Conservation (phyloP, 2,329 filamentous ascomycete genomes). For the Didymella pomorum region DNA sequence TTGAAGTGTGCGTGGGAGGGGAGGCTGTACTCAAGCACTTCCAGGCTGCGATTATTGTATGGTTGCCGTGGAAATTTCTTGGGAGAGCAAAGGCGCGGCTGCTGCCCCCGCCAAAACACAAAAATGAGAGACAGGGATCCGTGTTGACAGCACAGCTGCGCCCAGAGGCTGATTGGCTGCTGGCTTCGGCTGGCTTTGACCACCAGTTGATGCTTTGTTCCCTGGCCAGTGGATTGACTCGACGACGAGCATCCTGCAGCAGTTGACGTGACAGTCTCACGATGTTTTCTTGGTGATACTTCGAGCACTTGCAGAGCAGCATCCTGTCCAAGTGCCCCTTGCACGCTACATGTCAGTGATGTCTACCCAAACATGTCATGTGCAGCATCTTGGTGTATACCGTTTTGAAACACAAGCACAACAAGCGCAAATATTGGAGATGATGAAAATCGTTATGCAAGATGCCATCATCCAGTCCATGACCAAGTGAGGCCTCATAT, state of each 20-base stretch:
- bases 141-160: conserved; percentile 14
- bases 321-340: background rate
- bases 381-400: background rate
- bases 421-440: background rate
- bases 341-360: background rate
- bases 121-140: conserved; percentile 20
- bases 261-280: background rate
- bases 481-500: conserved; percentile 6
- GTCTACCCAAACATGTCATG: background rate
- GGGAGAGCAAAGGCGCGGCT: conserved; percentile 10
- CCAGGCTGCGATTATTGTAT: conserved; percentile 11
- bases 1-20: conserved; percentile 1
- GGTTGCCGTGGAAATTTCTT: conserved; percentile 22
- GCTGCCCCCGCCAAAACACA: conserved; percentile 21
- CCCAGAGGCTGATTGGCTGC: conserved; percentile 15
- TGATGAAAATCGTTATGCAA: too few relatives aligned
- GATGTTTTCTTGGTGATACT: background rate
- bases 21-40: background rate
- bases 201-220: conserved; percentile 13
- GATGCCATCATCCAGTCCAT: background rate
- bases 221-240: conserved; percentile 3
- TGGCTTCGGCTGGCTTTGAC: conserved; percentile 12
- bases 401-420: conserved; percentile 6
- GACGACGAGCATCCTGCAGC: conserved; percentile 6
- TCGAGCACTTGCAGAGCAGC: background rate